Conservation (phyloP, 2,329 filamentous ascomycete species). For the Endoconidiophora laricicola region DNA sequence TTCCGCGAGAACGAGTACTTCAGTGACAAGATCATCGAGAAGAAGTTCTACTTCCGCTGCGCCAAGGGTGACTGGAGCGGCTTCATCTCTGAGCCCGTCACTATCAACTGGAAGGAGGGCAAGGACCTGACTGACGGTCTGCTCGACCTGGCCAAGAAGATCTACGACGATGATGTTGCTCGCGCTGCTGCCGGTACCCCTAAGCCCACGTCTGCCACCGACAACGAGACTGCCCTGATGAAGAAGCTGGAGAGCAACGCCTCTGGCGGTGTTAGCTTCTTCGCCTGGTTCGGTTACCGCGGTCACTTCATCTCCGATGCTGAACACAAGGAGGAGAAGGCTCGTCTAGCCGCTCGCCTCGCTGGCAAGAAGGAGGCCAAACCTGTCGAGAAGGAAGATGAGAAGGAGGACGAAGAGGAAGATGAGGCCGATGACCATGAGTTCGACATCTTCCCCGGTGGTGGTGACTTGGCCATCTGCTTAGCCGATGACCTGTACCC, state of each 20-base stretch:
- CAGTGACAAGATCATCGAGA: conserved; percentile 60
- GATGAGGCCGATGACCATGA: conserved; percentile 46
- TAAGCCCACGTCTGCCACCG: conserved; percentile 19
- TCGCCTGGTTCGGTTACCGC: conserved; percentile 73
- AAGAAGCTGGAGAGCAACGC: conserved; percentile 42
- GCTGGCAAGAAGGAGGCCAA: conserved; percentile 30
- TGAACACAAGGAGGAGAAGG: conserved; percentile 48
- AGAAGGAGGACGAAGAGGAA: conserved; percentile 42
- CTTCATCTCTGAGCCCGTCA: conserved; percentile 74
- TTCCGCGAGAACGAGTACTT: conserved; percentile 75
- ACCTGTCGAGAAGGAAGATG: conserved; percentile 28
- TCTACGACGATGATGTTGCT: conserved; percentile 46
- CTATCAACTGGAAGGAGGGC: conserved; percentile 72
- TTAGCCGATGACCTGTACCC: conserved; percentile 83
- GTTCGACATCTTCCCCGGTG: conserved; percentile 74
- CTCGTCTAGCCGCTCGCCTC: conserved; percentile 27
- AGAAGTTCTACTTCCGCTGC: conserved; percentile 78
- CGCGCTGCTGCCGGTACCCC: conserved; percentile 23
- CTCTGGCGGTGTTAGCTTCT: conserved; percentile 60
- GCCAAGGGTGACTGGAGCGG: conserved; percentile 51
- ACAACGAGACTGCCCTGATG: conserved; percentile 33
- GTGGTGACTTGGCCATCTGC: conserved; percentile 64
- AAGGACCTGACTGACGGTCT: conserved; percentile 74
- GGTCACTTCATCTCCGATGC: conserved; percentile 54
- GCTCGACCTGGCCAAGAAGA: conserved; percentile 52